Conservation (phyloP, 1,284 basidiomycete species). For the Prillingera fragicola region DNA sequence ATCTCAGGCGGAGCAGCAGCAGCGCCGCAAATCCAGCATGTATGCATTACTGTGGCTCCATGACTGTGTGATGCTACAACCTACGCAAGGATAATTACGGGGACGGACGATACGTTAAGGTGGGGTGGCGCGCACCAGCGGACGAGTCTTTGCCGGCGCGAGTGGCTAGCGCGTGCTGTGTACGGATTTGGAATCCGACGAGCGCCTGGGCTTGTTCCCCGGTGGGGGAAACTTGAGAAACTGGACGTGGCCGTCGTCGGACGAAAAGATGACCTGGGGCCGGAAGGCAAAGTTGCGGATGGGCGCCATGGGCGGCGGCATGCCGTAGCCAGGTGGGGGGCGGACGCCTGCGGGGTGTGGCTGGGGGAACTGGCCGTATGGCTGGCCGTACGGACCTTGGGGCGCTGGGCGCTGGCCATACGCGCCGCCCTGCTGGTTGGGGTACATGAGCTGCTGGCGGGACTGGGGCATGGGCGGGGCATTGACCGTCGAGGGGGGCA, state of each 20-base stretch:
- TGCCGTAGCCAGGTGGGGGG: slow-evolving; percentile 3
- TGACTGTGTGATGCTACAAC: slow-evolving; percentile 8
- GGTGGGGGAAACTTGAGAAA: slow-evolving; percentile 42
- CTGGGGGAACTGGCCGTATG: slow-evolving; percentile 2
- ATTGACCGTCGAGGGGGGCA: slow-evolving; percentile 64
- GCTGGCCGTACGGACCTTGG: neutral
- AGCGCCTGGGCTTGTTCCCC: neutral
- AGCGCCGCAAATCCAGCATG: too few species aligned
- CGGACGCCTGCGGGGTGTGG: slow-evolving; percentile 2
- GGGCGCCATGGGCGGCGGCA: slow-evolving; percentile 16
- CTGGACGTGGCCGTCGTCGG: slow-evolving; percentile 47
- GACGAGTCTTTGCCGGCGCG: neutral
- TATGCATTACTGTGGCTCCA: slow-evolving; percentile 2
- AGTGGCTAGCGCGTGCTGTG: neutral
- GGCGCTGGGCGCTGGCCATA: slow-evolving; percentile 7
- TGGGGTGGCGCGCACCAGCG: neutral
- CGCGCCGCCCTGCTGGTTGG: slow-evolving; percentile 2
- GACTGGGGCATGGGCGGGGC: slow-evolving; percentile 27
- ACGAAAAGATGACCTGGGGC: slow-evolving; percentile 45
- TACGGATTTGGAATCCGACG: slow-evolving; percentile 7
- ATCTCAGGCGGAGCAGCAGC: too few species aligned
- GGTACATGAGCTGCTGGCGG: slow-evolving; percentile 36
- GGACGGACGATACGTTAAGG: neutral
- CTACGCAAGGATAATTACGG: neutral
- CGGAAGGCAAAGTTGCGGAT: slow-evolving; percentile 26